Base-by-base conservation (phyloP, 1,284 basidiomycete genomes). In the Ceratobasidium sp. region DNA sequence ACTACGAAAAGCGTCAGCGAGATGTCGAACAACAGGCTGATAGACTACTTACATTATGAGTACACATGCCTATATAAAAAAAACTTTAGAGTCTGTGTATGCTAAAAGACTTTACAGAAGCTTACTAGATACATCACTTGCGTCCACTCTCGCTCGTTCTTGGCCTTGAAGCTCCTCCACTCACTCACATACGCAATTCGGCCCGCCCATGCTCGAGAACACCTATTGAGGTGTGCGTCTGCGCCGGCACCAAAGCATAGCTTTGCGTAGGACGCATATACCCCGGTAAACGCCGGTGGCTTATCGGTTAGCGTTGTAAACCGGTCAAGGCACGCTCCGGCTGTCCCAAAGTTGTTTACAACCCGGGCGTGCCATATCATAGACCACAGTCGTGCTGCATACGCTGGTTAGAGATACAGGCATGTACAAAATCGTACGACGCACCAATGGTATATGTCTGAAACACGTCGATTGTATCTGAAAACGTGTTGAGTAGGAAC, bases 301-400 rank as follows among this genome's bases (percentile, higher is more conserved):
- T 33, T 33, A 0, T 48, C 44, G 23, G 56, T 28, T 10, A 71
- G 38, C n/a, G 40, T 2, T 5, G 44, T 71, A 48, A 71, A 71
- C 15, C 69, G 54, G 23, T 71, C 69, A 2, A 71, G 26, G n/a
- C 69, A 71, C 26, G 42, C 69, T 46, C 57, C 20, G n/a, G 69
- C 15, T 4, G 69, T 59, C 4, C 69, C 69, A 33, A 38, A 71
- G 56, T 71, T 61, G 56, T 71, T 71, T 4, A 71, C 57, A 13
- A 71, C 50, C 15, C 71, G 71, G 0, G 71, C 59, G n/a, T 74
- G 57, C 71, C 71, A 74, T 42, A 74, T 74, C 71, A 74, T 74
- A 40, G n/a, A 61, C 71, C 71, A 74, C 20, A 74, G 17, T 5
- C 71, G 71, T 0, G 71, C 69, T 73, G n/a, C 7, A 40, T 13